Evolutionary conservation across 2,329 filamentous ascomycete genomes (phyloP), one percentile per base, ranked within the genome.

Genomic region (Pseudovirgaria hyperparasitica): DNA sequence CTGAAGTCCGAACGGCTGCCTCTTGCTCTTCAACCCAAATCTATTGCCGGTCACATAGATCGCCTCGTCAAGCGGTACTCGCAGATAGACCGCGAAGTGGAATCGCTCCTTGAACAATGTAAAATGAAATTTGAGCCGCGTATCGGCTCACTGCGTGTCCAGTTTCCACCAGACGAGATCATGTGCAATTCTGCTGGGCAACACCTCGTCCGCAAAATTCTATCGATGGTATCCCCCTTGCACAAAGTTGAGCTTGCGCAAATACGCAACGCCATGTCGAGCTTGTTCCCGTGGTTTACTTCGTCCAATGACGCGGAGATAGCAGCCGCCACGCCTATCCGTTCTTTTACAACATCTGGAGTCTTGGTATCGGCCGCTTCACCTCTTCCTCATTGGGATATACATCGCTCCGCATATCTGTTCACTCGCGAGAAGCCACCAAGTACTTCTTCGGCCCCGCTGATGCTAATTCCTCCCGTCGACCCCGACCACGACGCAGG

Each of bases 1-100:
- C 63, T 70, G 12, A 55, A 61, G 15, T 54, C 65, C 4, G 55
- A 75, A 31, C 44, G 50, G 3, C 57, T 96, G 4, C 87, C 90
- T 1, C 50, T 49, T 7, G 82, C 85, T 0, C 55, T 96, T 3
- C 70, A 70, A 34, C 72, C 74, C 29, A 22, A 32, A 9, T 43
- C 43, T 9, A n/a, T n/a, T n/a, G n/a, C n/a, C n/a, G n/a, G n/a
- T n/a, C n/a, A n/a, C n/a, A n/a, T n/a, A n/a, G 57, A 66, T 0
- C 62, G 71, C 0, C 62, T 94, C 5, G 52, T 87, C 2, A 52
- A 57, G 0, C 14, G 48, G 3, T 40, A 48, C 4, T 27, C 39
- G 4, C 30, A 33, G 9, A 55, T 92, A 26, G 62, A 76, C 1
- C 46, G 58, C 10, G 63, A 63, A 17, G 67, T 70, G 16, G 59